phyloP scores from a whole-genome alignment of 345 rosid species.

The Euphorbia pulcherrima region DNA sequence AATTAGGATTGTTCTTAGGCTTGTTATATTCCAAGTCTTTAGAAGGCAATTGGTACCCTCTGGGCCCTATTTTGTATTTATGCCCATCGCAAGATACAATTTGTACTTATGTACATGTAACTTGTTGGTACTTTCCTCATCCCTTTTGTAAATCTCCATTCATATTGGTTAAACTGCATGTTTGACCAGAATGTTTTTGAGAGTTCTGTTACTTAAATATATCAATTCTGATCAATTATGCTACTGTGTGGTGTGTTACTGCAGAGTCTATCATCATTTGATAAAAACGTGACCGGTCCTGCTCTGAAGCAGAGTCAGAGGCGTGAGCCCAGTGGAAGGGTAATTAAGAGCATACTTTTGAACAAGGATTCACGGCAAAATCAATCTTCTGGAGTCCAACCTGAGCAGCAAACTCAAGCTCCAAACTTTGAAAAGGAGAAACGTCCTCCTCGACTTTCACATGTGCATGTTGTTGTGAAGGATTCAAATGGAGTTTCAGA shows the following conservation, averaged over 20 bases:
- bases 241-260: conserved; percentile 30
- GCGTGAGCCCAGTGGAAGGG: conserved; percentile 38
- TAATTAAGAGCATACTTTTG: conserved; percentile 44
- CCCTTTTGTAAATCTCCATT: neutral
- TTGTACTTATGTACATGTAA: neutral
- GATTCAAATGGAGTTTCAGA: conserved; percentile 42
- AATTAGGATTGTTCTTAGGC: neutral
- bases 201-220: neutral
- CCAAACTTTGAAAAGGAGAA: conserved; percentile 40
- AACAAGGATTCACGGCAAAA: conserved; percentile 47
- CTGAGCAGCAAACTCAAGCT: conserved; percentile 42
- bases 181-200: neutral
- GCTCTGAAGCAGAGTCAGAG: conserved; percentile 43
- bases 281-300: conserved; percentile 31
- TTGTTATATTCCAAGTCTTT: neutral
- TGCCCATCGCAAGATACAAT: neutral
- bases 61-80: neutral
- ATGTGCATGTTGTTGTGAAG: conserved; percentile 31
- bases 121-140: neutral
- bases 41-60: neutral
- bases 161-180: neutral
- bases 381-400: conserved; percentile 33
- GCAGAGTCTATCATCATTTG: conserved; percentile 32
- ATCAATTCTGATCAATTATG: conserved; percentile 9
- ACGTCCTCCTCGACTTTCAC: conserved; percentile 44